Base-by-base conservation (phyloP, 495 filamentous ascomycete species). In the Glutinoglossum americanum region DNA sequence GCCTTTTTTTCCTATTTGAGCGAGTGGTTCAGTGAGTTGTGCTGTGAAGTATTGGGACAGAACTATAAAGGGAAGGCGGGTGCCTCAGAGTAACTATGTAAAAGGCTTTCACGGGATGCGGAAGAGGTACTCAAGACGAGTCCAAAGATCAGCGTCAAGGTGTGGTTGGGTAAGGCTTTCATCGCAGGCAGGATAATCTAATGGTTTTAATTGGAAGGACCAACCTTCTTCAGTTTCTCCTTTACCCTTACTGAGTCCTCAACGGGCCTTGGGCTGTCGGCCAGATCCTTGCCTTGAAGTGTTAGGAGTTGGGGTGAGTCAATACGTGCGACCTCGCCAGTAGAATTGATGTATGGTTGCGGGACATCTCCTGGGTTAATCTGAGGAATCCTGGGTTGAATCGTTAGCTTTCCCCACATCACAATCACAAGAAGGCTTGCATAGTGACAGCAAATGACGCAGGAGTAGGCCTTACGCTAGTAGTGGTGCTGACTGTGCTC, bases 61-160 rank as follows among this genome's bases (percentile, higher is more conserved):
- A n/a, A 26, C 35, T 54, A 49, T 8, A 19, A 8, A 4, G 59
- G 54, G 13, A 58, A 60, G 60, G 59, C 48, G 33, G 51, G 44
- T 70, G 73, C 74, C 72, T 97, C 90, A 95, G 89, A 89, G 92
- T 98, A 98, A 98, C 92, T 98, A 95, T 96, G 87, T 88, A 78
- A 70, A 69, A 69, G 64, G 69, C 83, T 88, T 79, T 88, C 86
- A 85, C 70, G 72, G n/a, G 66, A 63, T 76, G 80, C 79, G 81
- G 80, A 76, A 70, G 72, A 74, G 53, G 74, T 69, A 67, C 76
- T 81, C 85, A 89, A 80, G 70, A 90, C 85, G 84, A 80, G 77
- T 75, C 73, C 76, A 70, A 62, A 63, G 72, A 69, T 74, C 80
- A 73, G 76, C 76, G 41, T 71, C 83, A 67, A 62, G 71, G 21